Base-by-base conservation (phyloP, 495 filamentous ascomycete genomes). In the Penicillium malachiteum region DNA sequence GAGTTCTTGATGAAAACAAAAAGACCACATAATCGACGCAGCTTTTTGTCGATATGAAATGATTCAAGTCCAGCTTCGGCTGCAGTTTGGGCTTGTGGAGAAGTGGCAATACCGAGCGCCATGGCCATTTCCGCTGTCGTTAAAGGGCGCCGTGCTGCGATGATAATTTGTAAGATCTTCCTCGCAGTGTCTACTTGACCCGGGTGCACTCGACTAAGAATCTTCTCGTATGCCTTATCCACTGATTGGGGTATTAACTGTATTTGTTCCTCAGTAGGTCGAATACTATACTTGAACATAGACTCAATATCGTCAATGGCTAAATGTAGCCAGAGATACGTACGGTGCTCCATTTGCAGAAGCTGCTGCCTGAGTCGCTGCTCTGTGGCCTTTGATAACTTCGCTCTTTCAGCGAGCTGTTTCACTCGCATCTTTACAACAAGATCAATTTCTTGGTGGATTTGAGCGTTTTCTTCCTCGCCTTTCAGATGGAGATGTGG, bases 1-100 rank as follows among this genome's bases (percentile, higher is more conserved):
- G 63, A 67, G 42, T 73, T 63, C 16, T 69, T 63, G 3, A 76
- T 59, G 18, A 63, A 63, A 6, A 80, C 57, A 44, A 80, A 75
- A 18, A 71, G 64, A 3, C 74, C 69, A 45, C 72, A 78, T 14
- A 76, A 34, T 30, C 57, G 51, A 44, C 68, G 71, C 2, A 80
- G 54, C 14, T 54, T 57, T 18, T 44, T 47, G 18, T 56, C 49
- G 6, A 71, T 51, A 13, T 40, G 41, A 30, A 58, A 43, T 55
- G 48, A 21, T 1, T 64, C 32, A 13, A 71, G 51, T 14, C 60
- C 31, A 16, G 74, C 63, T 17, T 73, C 63, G 40, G 56, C 49
- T 34, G 56, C 51, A n/a, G 63, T 66, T 48, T 48, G 55, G 9
- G 64, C 18, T 16, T 59, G 34, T 38, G 57, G 16, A 37, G 31